Evolutionary conservation across 176 grass and related monocot genomes (phyloP).

Genomic region (Elaeis guineensis): DNA sequence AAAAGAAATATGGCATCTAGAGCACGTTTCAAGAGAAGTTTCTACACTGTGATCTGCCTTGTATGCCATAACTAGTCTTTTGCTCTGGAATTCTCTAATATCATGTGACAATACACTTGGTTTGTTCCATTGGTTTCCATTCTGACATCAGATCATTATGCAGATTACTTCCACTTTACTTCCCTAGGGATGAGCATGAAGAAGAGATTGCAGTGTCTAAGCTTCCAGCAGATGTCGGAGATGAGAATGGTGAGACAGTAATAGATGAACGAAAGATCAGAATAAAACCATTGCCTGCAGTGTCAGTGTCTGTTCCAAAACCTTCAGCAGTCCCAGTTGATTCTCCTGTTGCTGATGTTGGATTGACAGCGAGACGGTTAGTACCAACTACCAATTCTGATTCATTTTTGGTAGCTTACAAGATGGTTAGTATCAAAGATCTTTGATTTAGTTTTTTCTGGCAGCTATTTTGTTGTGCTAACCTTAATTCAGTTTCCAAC

Average conservation of each 20-base stretch:
- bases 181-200: constrained; percentile 89
- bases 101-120: too few relatives aligned
- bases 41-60: too few relatives aligned
- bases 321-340: constrained; percentile 27
- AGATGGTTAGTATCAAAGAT: too few relatives aligned
- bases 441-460: too few relatives aligned
- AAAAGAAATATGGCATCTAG: too few relatives aligned
- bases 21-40: too few relatives aligned
- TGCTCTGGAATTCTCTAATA: too few relatives aligned
- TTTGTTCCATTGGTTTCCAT: too few relatives aligned
- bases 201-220: constrained; percentile 79
- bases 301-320: constrained; percentile 24
- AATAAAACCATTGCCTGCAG: constrained; percentile 81
- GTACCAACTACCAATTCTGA: background rate
- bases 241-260: constrained; percentile 95
- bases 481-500: too few relatives aligned
- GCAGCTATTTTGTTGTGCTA: too few relatives aligned
- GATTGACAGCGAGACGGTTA: constrained; percentile 57
- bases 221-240: constrained; percentile 93
- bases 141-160: background rate
- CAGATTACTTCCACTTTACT: constrained; percentile 94
- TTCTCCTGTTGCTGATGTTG: constrained; percentile 59
- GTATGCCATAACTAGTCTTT: too few relatives aligned
- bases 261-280: constrained; percentile 98
- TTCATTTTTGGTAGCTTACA: background rate